These are phyloP conservation scores for Eutrema heterophyllum DNA, from an alignment of 345 rosid genomes.

Conservation along the genomic window DNA sequence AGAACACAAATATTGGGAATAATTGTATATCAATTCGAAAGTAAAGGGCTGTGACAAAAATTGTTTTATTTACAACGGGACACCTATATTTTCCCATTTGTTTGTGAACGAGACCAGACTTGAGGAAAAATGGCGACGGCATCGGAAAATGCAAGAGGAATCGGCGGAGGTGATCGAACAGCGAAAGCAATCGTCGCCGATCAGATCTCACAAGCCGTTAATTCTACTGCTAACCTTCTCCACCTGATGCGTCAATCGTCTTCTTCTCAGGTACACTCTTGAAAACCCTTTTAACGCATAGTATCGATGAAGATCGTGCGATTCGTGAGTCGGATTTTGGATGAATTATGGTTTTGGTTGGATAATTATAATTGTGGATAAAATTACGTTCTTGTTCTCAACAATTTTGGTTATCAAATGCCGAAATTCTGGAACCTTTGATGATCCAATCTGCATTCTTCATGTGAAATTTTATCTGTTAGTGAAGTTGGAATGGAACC, in stretches of 20 bases:
- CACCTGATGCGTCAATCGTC: slow-evolving; percentile 85
- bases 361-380: background rate
- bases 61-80: background rate
- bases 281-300: background rate
- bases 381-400: background rate
- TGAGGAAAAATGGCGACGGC: slow-evolving; percentile 20
- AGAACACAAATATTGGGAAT: background rate
- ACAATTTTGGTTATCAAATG: background rate
- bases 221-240: slow-evolving; percentile 79
- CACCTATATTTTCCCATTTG: background rate
- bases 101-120: background rate
- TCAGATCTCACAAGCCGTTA: slow-evolving; percentile 72
- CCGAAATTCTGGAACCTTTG: background rate
- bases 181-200: slow-evolving; percentile 71
- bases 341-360: background rate
- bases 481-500: too few species aligned
- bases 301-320: background rate
- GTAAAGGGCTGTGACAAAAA: background rate
- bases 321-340: background rate
- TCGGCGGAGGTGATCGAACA: slow-evolving; percentile 48
- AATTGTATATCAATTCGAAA: background rate
- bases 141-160: slow-evolving; percentile 23
- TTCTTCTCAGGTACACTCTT: slow-evolving; percentile 50
- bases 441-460: background rate
- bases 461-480: background rate